Base-by-base conservation (phyloP, 2,329 filamentous ascomycete species). In the Diaporthe nobilis region DNA sequence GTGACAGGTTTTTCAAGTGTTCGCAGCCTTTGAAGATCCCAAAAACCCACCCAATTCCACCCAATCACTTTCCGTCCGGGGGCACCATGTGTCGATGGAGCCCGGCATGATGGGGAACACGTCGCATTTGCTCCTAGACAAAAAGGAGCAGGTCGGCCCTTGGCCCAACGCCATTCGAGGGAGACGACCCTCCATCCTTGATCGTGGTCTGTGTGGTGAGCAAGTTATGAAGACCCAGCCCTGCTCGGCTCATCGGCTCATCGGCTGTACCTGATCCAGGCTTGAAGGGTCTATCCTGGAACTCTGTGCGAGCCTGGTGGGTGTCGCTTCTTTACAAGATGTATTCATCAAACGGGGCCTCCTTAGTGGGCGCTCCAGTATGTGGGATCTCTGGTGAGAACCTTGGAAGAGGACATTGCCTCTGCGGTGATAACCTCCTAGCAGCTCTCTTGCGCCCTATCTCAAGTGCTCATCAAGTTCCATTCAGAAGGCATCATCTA, bases 341-440 rank as follows among this genome's bases (percentile, higher is more conserved):
- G 42, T 67, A 71, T 71, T 71, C 44, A 47, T 44, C 34, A 74
- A 74, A 44, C 73, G 63, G 63, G 63, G 58, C 17, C 47, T 25
- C 17, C 7, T 65, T 0, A n/a, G n/a, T 31, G 49, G n/a, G 47
- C 17, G 28, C 17, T 5, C 25, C 42, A 22, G 17, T 1, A 22
- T 55, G 47, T 31, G 57, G 47, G 8, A 55, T 34, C 31, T 25
- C 25, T 12, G 34, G 71, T 20, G 37, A 44, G 67, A n/a, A n/a
- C n/a, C n/a, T n/a, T n/a, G n/a, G n/a, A 44, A 22, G 13, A 55
- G 44, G 34, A 6, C 49, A 42, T 20, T 53, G 8, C 8, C 20
- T 61, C 13, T 63, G 57, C 31, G 31, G 17, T 63, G 34, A 51
- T 28, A 53, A 25, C 49, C 44, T 74, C 51, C 15, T 44, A 4